These are phyloP conservation scores for Tulasnella sp. DNA, from an alignment of 768 basidiomycete species.

Conservation along the genomic window DNA sequence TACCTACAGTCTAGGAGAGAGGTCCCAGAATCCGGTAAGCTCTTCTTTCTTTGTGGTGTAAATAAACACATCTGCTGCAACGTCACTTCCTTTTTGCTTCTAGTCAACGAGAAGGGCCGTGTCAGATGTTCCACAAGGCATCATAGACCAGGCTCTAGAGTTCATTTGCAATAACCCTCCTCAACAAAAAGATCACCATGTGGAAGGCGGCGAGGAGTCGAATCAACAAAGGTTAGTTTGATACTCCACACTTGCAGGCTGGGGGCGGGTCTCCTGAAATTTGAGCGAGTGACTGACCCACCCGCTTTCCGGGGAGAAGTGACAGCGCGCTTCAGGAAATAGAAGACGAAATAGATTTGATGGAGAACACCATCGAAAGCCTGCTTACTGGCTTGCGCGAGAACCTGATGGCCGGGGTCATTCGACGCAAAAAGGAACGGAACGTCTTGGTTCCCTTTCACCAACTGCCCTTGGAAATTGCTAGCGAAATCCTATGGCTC, in stretches of 20 bases:
- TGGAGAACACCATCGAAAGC: not conserved
- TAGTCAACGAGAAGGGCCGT: not conserved
- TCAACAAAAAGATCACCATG: no score
- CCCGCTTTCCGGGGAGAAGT: not conserved
- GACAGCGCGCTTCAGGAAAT: not conserved
- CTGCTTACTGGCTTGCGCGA: not conserved
- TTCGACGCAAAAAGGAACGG: not conserved
- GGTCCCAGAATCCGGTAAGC: not conserved
- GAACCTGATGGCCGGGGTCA: not conserved
- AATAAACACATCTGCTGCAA: no score
- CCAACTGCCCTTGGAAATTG: not conserved
- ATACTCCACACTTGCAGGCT: not conserved
- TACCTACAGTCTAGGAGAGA: not conserved
- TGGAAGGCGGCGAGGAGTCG: not conserved
- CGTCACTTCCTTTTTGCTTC: not conserved
- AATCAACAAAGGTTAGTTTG: not conserved
- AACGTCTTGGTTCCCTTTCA: not conserved
- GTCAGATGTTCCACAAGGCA: not conserved
- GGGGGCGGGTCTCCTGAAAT: not conserved
- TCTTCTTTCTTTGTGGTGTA: no score
- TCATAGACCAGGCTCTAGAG: not conserved
- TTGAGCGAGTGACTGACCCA: not conserved
- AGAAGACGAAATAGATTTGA: not conserved
- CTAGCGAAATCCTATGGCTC: not conserved
- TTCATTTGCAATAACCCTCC: not conserved